Percentiles rank a stretch among this genome's conserved stretches.
Evolutionary conservation across 768 basidiomycete species (phyloP).

Genomic region (Psilocybe subaeruginosa): DNA sequence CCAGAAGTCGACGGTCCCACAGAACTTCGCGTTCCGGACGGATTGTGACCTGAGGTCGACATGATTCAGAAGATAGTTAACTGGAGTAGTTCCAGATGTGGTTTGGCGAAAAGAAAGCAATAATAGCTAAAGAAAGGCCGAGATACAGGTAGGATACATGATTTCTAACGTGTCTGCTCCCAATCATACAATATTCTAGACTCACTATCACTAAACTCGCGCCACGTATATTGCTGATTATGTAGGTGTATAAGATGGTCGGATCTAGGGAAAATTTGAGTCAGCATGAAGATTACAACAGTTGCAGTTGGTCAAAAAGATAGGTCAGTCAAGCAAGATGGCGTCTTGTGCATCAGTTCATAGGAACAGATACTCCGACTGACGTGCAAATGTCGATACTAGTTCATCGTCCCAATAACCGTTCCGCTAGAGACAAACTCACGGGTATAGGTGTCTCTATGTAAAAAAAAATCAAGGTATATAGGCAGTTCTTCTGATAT

Average conservation of each 20-base stretch:
- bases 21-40: conserved; percentile 33
- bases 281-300: not conserved
- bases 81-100: not conserved
- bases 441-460: not conserved
- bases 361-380: conserved; percentile 47
- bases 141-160: conserved; percentile 18
- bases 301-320: not conserved
- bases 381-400: conserved; percentile 61
- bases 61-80: conserved; percentile 22
- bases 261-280: not conserved
- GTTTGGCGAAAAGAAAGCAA: conserved; percentile 9
- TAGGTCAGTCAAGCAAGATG: conserved; percentile 47
- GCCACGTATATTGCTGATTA: not conserved
- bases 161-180: conserved; percentile 18
- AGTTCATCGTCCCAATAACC: conserved; percentile 40
- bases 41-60: conserved; percentile 29
- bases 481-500: not conserved
- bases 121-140: conserved; percentile 16
- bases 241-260: not conserved
- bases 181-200: conserved; percentile 12
- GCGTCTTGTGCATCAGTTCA: conserved; percentile 38
- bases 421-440: conserved; percentile 3
- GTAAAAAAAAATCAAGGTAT: conserved; percentile 1
- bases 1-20: conserved; percentile 32
- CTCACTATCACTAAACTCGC: conserved; percentile 18